Base-by-base conservation (phyloP, 306 rosid species). In the Glycine soja region DNA sequence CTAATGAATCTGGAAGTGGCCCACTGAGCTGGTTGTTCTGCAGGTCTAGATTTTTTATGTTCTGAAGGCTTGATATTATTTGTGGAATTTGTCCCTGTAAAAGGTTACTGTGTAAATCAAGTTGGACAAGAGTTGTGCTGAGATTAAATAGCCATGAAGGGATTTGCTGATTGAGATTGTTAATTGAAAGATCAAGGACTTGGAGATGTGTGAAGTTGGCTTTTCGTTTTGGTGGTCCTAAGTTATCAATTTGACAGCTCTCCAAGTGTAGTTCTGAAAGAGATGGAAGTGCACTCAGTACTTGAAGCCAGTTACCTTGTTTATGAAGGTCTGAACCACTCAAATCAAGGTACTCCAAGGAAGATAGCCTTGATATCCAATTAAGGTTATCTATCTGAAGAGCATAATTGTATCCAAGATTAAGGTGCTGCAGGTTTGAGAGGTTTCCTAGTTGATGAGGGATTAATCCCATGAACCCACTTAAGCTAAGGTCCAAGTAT, bases 381-480 rank as follows among this genome's bases (percentile, higher is more conserved):
- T 56, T 71, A 72, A 85, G 74, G 34, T 48, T 72, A 30, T 72
- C 77, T 3, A 80, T 80, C 32, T 75, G 67, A 45, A 65, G 45
- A 45, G 18, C 80, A 38, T 32, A 19, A 61, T 52, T 42, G 71
- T 68, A 61, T 15, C 53, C 79, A 48, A 78, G 81, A 79, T 82
- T 81, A 82, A 86, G 84, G 45, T 68, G 53, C 11, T 15, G 79
- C 32, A 86, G 36, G 9, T 68, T 36, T 18, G 86, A 68, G 19
- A 86, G 84, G 13, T 85, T 86, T 63, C 84, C 81, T 52, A 82
- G 84, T 56, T 82, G 81, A 16, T 10, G 79, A 61, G 89, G 86
- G 72, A 86, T 69, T 46, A 61, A 13, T 61, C 89, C 86, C 8
- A 11, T 30, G 43, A 86, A 74, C 48, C 65, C 75, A 78, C 75